Percentiles rank a stretch among this genome's conserved stretches.
Conservation (phyloP, 106 monocot genomes). For the Acanthochlamys bracteata region DNA sequence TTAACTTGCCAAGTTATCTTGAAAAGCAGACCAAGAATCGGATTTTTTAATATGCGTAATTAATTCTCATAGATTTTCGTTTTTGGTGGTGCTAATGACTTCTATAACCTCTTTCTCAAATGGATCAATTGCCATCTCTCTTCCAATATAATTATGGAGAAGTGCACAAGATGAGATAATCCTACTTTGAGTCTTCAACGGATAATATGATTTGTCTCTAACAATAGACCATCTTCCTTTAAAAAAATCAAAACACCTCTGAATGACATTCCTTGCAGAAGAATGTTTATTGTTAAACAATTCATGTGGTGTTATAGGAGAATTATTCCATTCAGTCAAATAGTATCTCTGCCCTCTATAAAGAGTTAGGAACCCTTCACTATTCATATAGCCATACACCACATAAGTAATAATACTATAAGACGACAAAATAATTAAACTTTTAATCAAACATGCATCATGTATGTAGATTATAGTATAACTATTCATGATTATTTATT, state of each 20-base stretch:
- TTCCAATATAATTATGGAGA: neutral
- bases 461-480: neutral
- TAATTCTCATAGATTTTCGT: too few species aligned
- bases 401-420: constrained; percentile 2
- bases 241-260: constrained; percentile 1
- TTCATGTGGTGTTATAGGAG: neutral
- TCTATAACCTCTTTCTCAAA: neutral
- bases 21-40: too few species aligned
- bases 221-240: neutral
- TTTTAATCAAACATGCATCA: neutral
- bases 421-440: neutral
- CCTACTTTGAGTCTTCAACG: neutral
- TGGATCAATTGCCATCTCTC: neutral
- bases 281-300: neutral
- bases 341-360: constrained; percentile 2
- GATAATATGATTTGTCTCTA: constrained; percentile 1
- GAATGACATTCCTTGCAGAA: constrained; percentile 2
- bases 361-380: constrained; percentile 2
- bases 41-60: too few species aligned
- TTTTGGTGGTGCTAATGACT: too few species aligned
- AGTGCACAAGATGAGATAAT: neutral
- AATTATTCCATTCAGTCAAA: neutral
- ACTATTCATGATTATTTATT: neutral
- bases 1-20: too few species aligned
- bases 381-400: constrained; percentile 1